Evolutionary conservation across 192 early-diverging fungal species (phyloP), one percentile per base, ranked within the genome.

Genomic region (Powellomyces hirtus): DNA sequence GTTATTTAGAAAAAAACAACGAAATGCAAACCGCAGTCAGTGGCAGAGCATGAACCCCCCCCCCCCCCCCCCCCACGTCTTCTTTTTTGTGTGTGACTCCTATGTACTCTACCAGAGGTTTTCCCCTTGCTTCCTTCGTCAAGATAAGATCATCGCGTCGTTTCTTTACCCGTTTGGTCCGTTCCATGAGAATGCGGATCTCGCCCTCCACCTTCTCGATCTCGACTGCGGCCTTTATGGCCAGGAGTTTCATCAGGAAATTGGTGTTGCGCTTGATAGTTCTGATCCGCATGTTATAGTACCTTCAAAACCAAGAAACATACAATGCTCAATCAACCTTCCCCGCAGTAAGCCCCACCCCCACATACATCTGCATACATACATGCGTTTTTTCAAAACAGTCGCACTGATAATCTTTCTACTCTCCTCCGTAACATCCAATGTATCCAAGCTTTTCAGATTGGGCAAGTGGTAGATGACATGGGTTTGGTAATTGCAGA

Each of bases 401-500:
- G 85, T 87, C 1, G 85, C 81, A 27, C 58, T 75, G 24, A 87
- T 84, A 31, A 81, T 78, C 42, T 75, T 76, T 37, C 85, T 34
- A 14, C 76, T 79, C 60, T 87, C 85, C 11, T 81, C 81, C 3
- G 80, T 84, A 8, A 87, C 75, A 26, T 87, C 84, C 35, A 87
- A 61, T 14, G 83, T 84, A 58, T 87, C 85, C 34, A 87, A 68
- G 27, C 52, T 59, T 16, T 55, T 45, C 7, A 87, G 59, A 29
- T 77, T 70, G 29, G 84, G 80, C 34, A 87, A 65, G 53, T 87
- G 83, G 38, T 81, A 81, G 1, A 87, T 84, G 7, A 86, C 78
- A 73, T 86, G 78, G 1, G 85, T 87, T 66, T 87, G 85, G 68
- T 87, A 87, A 59, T 87, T 87, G 63, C 70, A 83, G 0, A 87